Percentiles rank a stretch among this genome's conserved stretches.
These are phyloP conservation scores for Polyporus tsugae DNA, from an alignment of 1,284 basidiomycete species.

Conservation along the genomic window DNA sequence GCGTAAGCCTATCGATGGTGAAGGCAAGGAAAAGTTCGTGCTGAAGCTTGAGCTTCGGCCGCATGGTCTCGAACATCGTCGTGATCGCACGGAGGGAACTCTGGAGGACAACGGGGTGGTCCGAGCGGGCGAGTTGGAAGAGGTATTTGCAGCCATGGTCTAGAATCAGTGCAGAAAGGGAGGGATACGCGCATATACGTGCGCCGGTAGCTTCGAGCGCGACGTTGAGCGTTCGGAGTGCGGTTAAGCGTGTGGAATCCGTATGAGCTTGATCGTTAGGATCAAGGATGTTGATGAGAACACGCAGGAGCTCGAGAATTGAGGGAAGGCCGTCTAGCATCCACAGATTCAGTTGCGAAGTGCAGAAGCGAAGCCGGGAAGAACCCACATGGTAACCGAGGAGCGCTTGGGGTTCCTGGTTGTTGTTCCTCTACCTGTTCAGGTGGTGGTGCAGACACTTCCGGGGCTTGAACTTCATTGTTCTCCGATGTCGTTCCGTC, in stretches of 20 bases:
- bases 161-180: constrained; percentile 75
- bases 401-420: constrained; percentile 23
- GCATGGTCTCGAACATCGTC: constrained; percentile 90
- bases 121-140: constrained; percentile 93
- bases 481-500: not conserved
- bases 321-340: constrained; percentile 89
- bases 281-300: constrained; percentile 94
- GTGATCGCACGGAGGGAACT: constrained; percentile 87
- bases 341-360: constrained; percentile 2
- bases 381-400: constrained; percentile 33
- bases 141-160: constrained; percentile 97
- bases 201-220: constrained; percentile 88
- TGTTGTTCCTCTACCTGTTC: constrained; percentile 13
- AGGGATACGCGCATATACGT: constrained; percentile 79
- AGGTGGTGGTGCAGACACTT: constrained; percentile 1
- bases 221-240: constrained; percentile 89
- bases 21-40: constrained; percentile 96
- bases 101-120: constrained; percentile 84
- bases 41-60: constrained; percentile 92
- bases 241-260: constrained; percentile 93
- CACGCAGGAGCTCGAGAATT: constrained; percentile 91
- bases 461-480: not conserved
- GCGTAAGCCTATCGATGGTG: constrained; percentile 89
- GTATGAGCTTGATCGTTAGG: constrained; percentile 96
- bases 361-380: not conserved